A percentile compares a stretch with the other conserved stretches of the same genome.
phyloP scores from a whole-genome alignment of 495 filamentous ascomycete genomes.

The Aspergillus diversus region DNA sequence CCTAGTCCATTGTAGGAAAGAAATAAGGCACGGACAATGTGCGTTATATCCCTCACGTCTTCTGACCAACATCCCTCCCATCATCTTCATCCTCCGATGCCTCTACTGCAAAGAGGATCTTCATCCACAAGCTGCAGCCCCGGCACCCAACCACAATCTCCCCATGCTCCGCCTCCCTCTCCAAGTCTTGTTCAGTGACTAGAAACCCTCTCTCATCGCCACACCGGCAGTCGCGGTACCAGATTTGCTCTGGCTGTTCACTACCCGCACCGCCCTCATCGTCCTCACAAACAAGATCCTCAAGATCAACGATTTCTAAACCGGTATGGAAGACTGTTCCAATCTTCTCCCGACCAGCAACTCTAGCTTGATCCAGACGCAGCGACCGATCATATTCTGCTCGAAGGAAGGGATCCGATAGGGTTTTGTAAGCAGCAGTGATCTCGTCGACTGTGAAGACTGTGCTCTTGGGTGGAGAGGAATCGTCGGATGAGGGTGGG shows the following conservation, averaged over 20 bases:
- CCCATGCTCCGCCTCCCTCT: conserved; percentile 61
- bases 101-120: conserved; percentile 70
- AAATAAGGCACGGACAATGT: not conserved
- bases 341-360: conserved; percentile 31
- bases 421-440: conserved; percentile 70
- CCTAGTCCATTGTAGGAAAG: not conserved
- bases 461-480: not conserved
- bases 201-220: conserved; percentile 75
- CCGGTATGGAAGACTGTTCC: conserved; percentile 62
- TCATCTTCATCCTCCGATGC: conserved; percentile 30
- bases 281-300: conserved; percentile 68
- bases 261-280: conserved; percentile 14
- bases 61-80: not conserved
- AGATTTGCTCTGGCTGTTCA: conserved; percentile 33
- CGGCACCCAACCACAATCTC: conserved; percentile 77
- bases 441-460: conserved; percentile 77
- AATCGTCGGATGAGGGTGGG: not conserved
- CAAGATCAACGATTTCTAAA: conserved; percentile 80
- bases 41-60: conserved; percentile 7
- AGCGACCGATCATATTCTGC: conserved; percentile 68
- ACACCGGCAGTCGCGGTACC: conserved; percentile 78
- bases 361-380: conserved; percentile 37
- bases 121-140: conserved; percentile 82
- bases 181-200: conserved; percentile 71
- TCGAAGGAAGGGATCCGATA: conserved; percentile 61